phyloP scores from a whole-genome alignment of 345 rosid species.

The Aegle marmelos region DNA sequence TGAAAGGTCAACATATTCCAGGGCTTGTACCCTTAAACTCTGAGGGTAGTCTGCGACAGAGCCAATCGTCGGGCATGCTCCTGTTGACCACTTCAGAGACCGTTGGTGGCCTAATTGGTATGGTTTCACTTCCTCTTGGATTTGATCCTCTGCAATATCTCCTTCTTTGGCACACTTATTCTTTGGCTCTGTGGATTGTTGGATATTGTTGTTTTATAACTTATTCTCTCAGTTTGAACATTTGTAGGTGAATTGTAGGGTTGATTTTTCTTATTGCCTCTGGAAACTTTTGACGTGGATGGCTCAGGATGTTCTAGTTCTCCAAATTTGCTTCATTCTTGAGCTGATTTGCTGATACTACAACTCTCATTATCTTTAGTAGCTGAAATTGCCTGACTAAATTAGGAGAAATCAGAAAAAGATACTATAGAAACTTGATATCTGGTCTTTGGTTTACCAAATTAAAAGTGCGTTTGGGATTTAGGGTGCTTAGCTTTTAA shows the following conservation, averaged over 20 bases:
- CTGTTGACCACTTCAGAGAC: slow-evolving; percentile 49
- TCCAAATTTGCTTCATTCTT: background rate
- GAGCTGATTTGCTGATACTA: slow-evolving; percentile 3
- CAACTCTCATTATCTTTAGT: slow-evolving; percentile 17
- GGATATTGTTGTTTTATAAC: slow-evolving; percentile 12
- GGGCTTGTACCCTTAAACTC: slow-evolving; percentile 41
- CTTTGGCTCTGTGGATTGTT: slow-evolving; percentile 8
- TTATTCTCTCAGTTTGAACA: slow-evolving; percentile 13
- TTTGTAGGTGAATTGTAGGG: background rate
- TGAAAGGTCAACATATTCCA: slow-evolving; percentile 50
- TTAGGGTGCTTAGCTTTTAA: no score
- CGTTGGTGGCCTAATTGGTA: slow-evolving; percentile 44
- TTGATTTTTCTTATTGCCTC: background rate
- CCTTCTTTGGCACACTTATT: slow-evolving; percentile 11
- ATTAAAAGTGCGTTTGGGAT: no score
- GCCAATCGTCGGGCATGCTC: slow-evolving; percentile 49
- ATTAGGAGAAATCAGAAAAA: background rate
- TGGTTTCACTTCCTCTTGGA: slow-evolving; percentile 30
- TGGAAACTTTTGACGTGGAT: background rate
- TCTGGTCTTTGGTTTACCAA: background rate
- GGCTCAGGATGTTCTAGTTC: background rate
- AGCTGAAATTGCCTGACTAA: slow-evolving; percentile 14
- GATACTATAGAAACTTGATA: background rate
- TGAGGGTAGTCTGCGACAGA: slow-evolving; percentile 46
- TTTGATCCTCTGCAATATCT: slow-evolving; percentile 30